A percentile compares a stretch with the other conserved stretches of the same genome.
phyloP scores from a whole-genome alignment of 2,329 filamentous ascomycete genomes.

The Xylaria sp. region DNA sequence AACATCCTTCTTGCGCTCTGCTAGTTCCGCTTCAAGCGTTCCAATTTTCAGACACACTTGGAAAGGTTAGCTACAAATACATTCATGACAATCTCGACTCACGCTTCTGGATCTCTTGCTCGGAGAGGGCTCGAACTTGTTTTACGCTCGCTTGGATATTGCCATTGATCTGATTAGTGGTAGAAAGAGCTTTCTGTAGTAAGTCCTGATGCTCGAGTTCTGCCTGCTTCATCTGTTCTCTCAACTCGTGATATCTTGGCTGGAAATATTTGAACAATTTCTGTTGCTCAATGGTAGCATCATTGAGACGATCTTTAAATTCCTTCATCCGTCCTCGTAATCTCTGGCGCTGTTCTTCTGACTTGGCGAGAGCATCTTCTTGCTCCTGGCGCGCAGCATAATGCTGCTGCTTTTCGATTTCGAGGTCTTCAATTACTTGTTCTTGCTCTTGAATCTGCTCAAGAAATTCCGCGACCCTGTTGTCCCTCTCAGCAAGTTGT shows the following conservation, averaged over 20 bases:
- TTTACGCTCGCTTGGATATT: conserved; percentile 39
- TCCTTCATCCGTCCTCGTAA: conserved; percentile 52
- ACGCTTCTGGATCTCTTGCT: conserved; percentile 39
- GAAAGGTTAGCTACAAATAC: conserved; percentile 27
- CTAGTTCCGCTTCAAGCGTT: conserved; percentile 37
- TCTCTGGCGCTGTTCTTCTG: conserved; percentile 36
- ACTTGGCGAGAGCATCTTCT: conserved; percentile 43
- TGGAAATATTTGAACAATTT: conserved; percentile 53
- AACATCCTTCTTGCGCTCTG: conserved; percentile 42
- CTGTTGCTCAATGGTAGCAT: conserved; percentile 60
- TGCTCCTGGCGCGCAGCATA: conserved; percentile 44
- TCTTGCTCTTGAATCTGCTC: conserved; percentile 31
- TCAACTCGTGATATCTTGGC: conserved; percentile 50
- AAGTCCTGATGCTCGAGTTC: conserved; percentile 50
- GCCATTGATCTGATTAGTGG: conserved; percentile 30
- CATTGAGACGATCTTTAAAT: conserved; percentile 56
- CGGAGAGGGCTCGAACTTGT: conserved; percentile 32
- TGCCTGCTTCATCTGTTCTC: conserved; percentile 52
- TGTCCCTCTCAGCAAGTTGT: conserved; percentile 36
- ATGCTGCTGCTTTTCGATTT: conserved; percentile 45
- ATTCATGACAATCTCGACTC: conserved; percentile 17
- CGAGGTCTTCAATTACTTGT: conserved; percentile 43
- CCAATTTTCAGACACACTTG: conserved; percentile 40
- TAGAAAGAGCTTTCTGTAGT: conserved; percentile 42
- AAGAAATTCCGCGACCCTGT: conserved; percentile 30